Conservation (phyloP, 495 filamentous ascomycete genomes). For the Talaromyces liani region DNA sequence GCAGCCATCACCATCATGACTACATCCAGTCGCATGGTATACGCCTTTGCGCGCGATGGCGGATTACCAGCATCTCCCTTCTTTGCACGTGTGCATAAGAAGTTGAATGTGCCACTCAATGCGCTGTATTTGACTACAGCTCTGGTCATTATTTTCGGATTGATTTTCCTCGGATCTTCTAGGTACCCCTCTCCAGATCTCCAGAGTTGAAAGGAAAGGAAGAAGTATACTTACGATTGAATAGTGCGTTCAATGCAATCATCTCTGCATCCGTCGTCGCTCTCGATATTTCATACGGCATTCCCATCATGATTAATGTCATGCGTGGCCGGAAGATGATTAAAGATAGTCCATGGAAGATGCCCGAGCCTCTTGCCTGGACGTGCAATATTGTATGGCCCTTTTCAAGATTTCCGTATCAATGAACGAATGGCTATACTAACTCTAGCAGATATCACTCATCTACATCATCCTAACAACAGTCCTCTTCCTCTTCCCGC, state of each 20-base stretch:
- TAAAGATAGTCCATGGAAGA: constrained; percentile 53
- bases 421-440: constrained; percentile 8
- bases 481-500: constrained; percentile 71
- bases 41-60: constrained; percentile 67
- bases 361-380: constrained; percentile 54
- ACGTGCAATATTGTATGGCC: constrained; percentile 45
- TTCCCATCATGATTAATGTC: constrained; percentile 62
- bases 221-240: background rate
- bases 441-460: constrained; percentile 47
- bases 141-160: constrained; percentile 62
- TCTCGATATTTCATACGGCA: constrained; percentile 64
- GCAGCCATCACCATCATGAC: constrained; percentile 67
- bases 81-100: constrained; percentile 58
- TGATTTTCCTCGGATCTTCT: constrained; percentile 67
- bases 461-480: constrained; percentile 60
- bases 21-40: constrained; percentile 69
- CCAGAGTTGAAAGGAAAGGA: background rate
- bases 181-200: constrained; percentile 22
- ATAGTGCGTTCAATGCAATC: constrained; percentile 54
- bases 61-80: constrained; percentile 59
- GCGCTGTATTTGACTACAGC: constrained; percentile 57
- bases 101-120: constrained; percentile 60
- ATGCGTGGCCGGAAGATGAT: constrained; percentile 57
- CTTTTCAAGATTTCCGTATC: constrained; percentile 11
- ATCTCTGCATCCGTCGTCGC: constrained; percentile 64